Evolutionary conservation across 805 yeast genomes (phyloP).

Genomic region (Spathaspora passalidarum): DNA sequence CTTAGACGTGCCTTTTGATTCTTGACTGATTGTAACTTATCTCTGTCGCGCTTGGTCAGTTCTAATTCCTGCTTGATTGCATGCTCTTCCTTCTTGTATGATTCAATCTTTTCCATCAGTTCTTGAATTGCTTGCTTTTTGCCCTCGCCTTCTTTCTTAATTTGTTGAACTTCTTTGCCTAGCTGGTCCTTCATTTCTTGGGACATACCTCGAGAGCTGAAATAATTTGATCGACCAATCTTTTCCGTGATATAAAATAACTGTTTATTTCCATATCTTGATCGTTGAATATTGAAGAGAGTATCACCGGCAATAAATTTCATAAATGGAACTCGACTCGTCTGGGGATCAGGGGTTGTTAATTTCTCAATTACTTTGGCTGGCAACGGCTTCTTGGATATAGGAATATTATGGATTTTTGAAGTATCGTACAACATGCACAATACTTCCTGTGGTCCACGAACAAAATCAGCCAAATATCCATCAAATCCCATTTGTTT

Average conservation of each 20-base stretch:
- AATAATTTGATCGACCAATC: conserved; percentile 25
- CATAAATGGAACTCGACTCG: conserved; percentile 39
- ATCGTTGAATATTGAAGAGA: conserved; percentile 48
- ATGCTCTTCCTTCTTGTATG: conserved; percentile 6
- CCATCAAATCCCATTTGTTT: conserved; percentile 71
- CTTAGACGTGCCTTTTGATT: conserved; percentile 6
- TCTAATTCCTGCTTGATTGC: conserved; percentile 10
- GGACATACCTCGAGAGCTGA: conserved; percentile 32
- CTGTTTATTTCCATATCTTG: conserved; percentile 64
- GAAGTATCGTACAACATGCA: conserved; percentile 63
- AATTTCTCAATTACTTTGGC: conserved; percentile 36
- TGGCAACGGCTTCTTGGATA: conserved; percentile 46
- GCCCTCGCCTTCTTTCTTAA: conserved; percentile 8
- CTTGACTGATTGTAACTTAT: conserved; percentile 10
- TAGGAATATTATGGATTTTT: conserved; percentile 58
- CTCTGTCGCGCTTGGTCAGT: conserved; percentile 11
- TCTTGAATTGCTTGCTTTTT: conserved; percentile 10
- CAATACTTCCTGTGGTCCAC: conserved; percentile 71
- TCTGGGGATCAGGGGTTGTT: conserved; percentile 18
- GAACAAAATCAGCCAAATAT: conserved; percentile 63
- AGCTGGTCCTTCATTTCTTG: conserved; percentile 15
- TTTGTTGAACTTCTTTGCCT: background rate
- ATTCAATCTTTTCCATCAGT: conserved; percentile 1
- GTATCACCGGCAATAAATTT: conserved; percentile 61
- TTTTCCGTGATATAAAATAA: conserved; percentile 41